phyloP scores from a whole-genome alignment of 371 early-diverging fungal genomes.

The Rhizopus sp. region DNA sequence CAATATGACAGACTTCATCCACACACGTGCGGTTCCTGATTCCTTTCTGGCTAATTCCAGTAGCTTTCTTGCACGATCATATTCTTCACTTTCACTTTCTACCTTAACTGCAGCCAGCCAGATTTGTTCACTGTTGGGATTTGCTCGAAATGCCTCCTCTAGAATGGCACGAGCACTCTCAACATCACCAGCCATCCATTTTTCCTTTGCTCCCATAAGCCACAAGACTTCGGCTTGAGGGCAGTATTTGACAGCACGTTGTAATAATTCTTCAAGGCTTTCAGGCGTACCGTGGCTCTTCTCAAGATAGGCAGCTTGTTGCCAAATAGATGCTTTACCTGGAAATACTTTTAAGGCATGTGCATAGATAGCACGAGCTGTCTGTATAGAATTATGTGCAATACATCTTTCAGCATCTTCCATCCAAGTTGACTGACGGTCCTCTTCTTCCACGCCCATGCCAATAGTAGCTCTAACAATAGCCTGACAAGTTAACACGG shows the following conservation, averaged over 20 bases:
- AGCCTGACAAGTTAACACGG: conserved; percentile 77
- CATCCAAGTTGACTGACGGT: conserved; percentile 82
- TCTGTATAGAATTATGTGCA: conserved; percentile 66
- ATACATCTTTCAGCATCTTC: conserved; percentile 87
- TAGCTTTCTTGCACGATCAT: conserved; percentile 77
- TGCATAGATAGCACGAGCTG: conserved; percentile 90
- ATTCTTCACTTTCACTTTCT: conserved; percentile 86
- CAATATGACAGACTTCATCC: conserved; percentile 94
- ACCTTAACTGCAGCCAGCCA: conserved; percentile 96
- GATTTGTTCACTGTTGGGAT: conserved; percentile 90
- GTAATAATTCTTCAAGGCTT: conserved; percentile 77
- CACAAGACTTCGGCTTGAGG: conserved; percentile 94
- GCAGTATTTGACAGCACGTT: conserved; percentile 85
- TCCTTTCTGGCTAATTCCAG: conserved; percentile 77
- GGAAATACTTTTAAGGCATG: conserved; percentile 82
- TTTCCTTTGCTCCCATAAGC: conserved; percentile 96
- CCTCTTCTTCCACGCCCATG: conserved; percentile 82
- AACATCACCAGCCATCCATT: conserved; percentile 89
- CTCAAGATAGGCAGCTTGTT: conserved; percentile 86
- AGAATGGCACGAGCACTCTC: conserved; percentile 86
- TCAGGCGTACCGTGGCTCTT: conserved; percentile 82
- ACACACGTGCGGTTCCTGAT: conserved; percentile 77
- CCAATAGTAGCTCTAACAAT: conserved; percentile 82
- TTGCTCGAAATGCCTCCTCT: conserved; percentile 86
- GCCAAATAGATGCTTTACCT: conserved; percentile 83